A percentile compares a stretch with the other conserved stretches of the same genome.
These are phyloP conservation scores for Pluteus cervinus DNA, from an alignment of 768 basidiomycete genomes.

Conservation along the genomic window DNA sequence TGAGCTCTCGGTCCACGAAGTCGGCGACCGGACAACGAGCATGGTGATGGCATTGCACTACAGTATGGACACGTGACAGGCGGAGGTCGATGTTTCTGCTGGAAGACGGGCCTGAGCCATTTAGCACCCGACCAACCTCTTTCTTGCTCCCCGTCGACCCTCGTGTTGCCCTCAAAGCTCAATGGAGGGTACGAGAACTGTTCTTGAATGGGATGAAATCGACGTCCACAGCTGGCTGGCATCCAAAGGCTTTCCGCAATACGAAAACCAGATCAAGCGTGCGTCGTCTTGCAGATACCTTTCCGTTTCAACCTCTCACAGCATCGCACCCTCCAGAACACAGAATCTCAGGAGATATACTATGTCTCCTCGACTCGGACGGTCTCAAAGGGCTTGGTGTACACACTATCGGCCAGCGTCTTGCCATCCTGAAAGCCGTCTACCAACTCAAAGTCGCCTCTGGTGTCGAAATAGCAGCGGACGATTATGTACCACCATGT, in stretches of 20 bases:
- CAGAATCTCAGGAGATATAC: conserved; percentile 85
- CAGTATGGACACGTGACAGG: too few species aligned
- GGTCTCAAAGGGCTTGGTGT: conserved; percentile 84
- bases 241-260: conserved; percentile 77
- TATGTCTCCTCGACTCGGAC: conserved; percentile 80
- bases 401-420: conserved; percentile 83
- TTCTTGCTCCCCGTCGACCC: too few species aligned
- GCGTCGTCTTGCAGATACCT: conserved; percentile 14
- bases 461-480: conserved; percentile 75
- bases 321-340: conserved; percentile 52
- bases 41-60: too few species aligned
- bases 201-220: conserved; percentile 66
- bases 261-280: conserved; percentile 81
- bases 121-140: too few species aligned
- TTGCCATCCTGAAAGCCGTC: conserved; percentile 88
- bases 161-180: too few species aligned
- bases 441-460: conserved; percentile 85
- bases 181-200: too few species aligned
- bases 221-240: conserved; percentile 79
- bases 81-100: too few species aligned
- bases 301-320: conserved; percentile 7
- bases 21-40: too few species aligned
- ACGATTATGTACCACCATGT: conserved; percentile 90
- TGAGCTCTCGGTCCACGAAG: too few species aligned
- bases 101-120: too few species aligned